A percentile compares a stretch with the other conserved stretches of the same genome.
Evolutionary conservation across 2,329 filamentous ascomycete species (phyloP).

Genomic region (Colletotrichum zoysiae): DNA sequence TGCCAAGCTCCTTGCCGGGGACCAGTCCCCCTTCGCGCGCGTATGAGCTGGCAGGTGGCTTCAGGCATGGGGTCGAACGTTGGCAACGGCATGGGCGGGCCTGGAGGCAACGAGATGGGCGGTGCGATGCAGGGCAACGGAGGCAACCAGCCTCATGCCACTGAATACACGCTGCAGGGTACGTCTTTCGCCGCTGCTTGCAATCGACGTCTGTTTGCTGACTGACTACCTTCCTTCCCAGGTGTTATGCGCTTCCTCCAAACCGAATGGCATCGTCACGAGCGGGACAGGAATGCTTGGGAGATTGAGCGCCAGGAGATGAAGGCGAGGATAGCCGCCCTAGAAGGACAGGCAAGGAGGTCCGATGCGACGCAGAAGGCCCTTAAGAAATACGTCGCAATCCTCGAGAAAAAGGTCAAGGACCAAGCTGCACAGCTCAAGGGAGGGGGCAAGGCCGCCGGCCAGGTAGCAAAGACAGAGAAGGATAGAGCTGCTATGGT

Average conservation of each 20-base stretch:
- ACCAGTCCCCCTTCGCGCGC: conserved; percentile 37
- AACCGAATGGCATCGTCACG: conserved; percentile 98
- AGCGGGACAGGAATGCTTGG: conserved; percentile 97
- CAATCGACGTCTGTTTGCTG: conserved; percentile 3
- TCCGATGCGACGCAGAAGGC: conserved; percentile 91
- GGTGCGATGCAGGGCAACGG: conserved; percentile 61
- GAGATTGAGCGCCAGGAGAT: conserved; percentile 99
- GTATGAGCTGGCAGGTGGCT: conserved; percentile 54
- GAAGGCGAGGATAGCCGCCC: conserved; percentile 94
- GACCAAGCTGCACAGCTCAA: conserved; percentile 82
- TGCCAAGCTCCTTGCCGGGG: conserved; percentile 31
- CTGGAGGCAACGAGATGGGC: conserved; percentile 59
- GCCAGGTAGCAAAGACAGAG: conserved; percentile 59
- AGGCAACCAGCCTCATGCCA: conserved; percentile 67
- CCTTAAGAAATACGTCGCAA: conserved; percentile 88
- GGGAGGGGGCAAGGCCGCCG: conserved; percentile 59
- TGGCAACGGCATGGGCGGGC: conserved; percentile 52
- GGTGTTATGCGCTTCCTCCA: conserved; percentile 99
- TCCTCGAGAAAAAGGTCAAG: conserved; percentile 89
- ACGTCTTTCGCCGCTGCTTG: conserved; percentile 22
- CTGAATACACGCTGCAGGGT: conserved; percentile 73
- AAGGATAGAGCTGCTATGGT: conserved; percentile 67
- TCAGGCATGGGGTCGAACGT: conserved; percentile 57
- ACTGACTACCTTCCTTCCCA: conserved; percentile 50
- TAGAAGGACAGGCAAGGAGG: conserved; percentile 90